Evolutionary conservation across 257 asterid genomes (phyloP).

Genomic region (Solanum virginianum): DNA sequence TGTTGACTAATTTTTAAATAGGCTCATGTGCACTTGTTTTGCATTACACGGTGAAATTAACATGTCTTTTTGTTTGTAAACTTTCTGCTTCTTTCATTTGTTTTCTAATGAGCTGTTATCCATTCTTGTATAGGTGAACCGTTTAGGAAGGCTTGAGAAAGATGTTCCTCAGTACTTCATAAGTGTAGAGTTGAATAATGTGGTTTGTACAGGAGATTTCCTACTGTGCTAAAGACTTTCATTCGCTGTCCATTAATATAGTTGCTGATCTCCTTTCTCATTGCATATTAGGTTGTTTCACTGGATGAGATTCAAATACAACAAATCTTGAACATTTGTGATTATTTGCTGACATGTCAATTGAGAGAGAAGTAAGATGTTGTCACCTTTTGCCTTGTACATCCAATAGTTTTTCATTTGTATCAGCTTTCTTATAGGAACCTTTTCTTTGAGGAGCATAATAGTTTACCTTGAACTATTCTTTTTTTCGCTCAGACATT

Average conservation of each 20-base stretch:
- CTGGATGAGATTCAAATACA: slow-evolving; percentile 79
- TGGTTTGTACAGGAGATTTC: slow-evolving; percentile 34
- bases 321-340: slow-evolving; percentile 50
- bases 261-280: slow-evolving; percentile 9
- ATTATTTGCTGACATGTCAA: slow-evolving; percentile 59
- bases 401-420: not conserved
- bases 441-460: not conserved
- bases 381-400: not conserved
- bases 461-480: not conserved
- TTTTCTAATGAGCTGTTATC: slow-evolving; percentile 5
- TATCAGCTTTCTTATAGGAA: not conserved
- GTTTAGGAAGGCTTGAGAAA: slow-evolving; percentile 72
- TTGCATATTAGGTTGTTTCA: slow-evolving; percentile 44
- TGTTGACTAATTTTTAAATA: not conserved
- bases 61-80: not conserved
- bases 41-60: not conserved
- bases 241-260: not conserved
- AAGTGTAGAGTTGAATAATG: slow-evolving; percentile 37
- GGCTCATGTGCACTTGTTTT: not conserved
- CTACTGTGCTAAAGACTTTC: not conserved
- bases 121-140: slow-evolving; percentile 59
- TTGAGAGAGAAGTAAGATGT: slow-evolving; percentile 71
- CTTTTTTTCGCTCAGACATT: not conserved
- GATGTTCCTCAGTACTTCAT: slow-evolving; percentile 78
- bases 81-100: slow-evolving; percentile 3